Conservation (phyloP, 108 stramenopile species). For the Fistulifera solaris region DNA sequence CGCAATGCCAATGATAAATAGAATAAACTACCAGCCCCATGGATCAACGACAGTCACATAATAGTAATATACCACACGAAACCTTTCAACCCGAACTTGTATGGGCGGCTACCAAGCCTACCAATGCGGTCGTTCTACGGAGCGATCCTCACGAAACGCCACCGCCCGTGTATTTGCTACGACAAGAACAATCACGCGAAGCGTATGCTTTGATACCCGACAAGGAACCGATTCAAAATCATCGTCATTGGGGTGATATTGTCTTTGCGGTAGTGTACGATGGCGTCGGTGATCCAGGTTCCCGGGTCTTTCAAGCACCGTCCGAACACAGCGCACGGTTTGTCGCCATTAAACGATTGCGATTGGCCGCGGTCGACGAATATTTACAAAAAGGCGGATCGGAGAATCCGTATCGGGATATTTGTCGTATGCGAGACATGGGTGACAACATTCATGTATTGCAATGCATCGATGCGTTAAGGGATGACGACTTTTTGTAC, state of each 20-base stretch:
- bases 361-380: conserved; percentile 20
- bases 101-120: too few species aligned
- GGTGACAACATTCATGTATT: conserved; percentile 43
- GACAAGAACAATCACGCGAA: conserved; percentile 10
- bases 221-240: conserved; percentile 6
- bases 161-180: conserved; percentile 11
- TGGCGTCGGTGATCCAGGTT: not conserved
- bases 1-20: too few species aligned
- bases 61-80: too few species aligned
- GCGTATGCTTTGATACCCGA: conserved; percentile 20
- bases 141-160: too few species aligned
- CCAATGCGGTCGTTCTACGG: too few species aligned
- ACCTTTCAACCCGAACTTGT: too few species aligned
- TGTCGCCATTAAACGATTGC: conserved; percentile 41
- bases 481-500: conserved; percentile 59
- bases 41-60: too few species aligned
- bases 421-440: conserved; percentile 29
- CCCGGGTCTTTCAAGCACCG: conserved; percentile 17
- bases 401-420: conserved; percentile 39
- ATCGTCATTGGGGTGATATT: conserved; percentile 37
- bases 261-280: conserved; percentile 26
- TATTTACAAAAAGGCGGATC: conserved; percentile 14
- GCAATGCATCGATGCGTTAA: conserved; percentile 26
- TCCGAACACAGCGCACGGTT: conserved; percentile 6
- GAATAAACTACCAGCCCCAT: too few species aligned